Base-by-base conservation (phyloP, 495 filamentous ascomycete species). In the Neohortaea acidophila region DNA sequence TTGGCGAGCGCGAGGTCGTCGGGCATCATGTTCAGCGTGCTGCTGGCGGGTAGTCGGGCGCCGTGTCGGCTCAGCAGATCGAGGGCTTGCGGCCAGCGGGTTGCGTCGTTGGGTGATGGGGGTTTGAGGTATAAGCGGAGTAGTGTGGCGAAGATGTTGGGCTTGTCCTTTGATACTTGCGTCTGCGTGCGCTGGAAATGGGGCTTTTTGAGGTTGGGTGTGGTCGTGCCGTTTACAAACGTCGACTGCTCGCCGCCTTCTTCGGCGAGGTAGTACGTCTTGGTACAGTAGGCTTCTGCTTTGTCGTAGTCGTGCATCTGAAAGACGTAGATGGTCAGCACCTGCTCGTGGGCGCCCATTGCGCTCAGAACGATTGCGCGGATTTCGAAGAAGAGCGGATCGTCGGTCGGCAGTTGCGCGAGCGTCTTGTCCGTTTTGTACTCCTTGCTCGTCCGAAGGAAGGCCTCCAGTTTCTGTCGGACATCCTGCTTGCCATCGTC, bases 201-300 rank as follows among this genome's bases (percentile, higher is more conserved):
- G 3, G 35, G 14, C 22, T 22, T 46, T 19, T 40, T 30, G 26
- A 34, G 39, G 18, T 12, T 25, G n/a, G n/a, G n/a, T n/a, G n/a
- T n/a, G 20, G 33, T 38, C 10, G 27, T 24, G 5, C 44, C n/a
- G 34, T 57, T 54, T 43, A 67, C 2, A 12, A 43, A 20, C n/a
- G 33, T 24, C 11, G 27, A 9, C 10, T 48, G 17, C 9, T 29
- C 12, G 15, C 21, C 10, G 17, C 15, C 11, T 3, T 38, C n/a
- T n/a, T n/a, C n/a, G 68, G 54, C 21, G 31, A 64, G 56, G 35
- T 78, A 65, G 59, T 92, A 79, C 33, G 83, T 69, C 36, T 71
- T 73, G 61, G 89, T 92, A 63, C 86, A 94, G 57, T 94, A 94
- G 51, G 91, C 83, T 70, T 99, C 89, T 32, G 89, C 91, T 55